Evolutionary conservation across 1,284 basidiomycete species (phyloP).

Genomic region (Stereum hirsutum): DNA sequence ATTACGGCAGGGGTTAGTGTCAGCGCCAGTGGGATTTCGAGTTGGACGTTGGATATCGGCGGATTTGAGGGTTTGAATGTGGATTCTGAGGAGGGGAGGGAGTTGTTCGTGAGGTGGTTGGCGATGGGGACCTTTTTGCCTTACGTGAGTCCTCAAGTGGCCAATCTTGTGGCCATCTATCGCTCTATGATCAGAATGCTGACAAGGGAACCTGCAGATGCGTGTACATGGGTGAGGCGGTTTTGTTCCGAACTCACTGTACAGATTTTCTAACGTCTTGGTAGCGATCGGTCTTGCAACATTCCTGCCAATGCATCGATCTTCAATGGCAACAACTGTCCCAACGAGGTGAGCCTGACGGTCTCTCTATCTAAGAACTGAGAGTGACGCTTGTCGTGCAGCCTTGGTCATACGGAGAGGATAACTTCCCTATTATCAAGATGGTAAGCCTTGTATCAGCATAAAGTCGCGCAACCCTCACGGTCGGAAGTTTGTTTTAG

Average conservation of each 20-base stretch:
- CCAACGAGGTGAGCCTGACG: slow-evolving; percentile 22
- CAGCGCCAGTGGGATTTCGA: slow-evolving; percentile 28
- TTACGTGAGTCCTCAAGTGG: slow-evolving; percentile 20
- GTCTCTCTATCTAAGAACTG: not conserved
- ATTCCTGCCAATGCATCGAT: slow-evolving; percentile 17
- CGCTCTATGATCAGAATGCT: no score
- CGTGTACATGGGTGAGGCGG: slow-evolving; percentile 27
- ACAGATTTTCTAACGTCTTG: not conserved
- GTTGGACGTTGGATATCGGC: slow-evolving; percentile 33
- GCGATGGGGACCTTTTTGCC: slow-evolving; percentile 31
- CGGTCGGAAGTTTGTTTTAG: slow-evolving; percentile 16
- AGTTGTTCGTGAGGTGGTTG: slow-evolving; percentile 31
- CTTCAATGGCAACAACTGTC: slow-evolving; percentile 25
- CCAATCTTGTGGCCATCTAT: no score
- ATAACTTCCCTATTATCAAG: slow-evolving; percentile 29
- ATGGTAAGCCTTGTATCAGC: slow-evolving; percentile 15
- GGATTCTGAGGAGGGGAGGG: slow-evolving; percentile 24
- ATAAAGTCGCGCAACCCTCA: no score
- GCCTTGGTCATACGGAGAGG: slow-evolving; percentile 32
- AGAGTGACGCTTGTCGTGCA: slow-evolving; percentile 5
- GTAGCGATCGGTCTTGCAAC: slow-evolving; percentile 23
- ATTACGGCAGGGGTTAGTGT: slow-evolving; percentile 28
- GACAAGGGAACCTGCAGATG: slow-evolving; percentile 20
- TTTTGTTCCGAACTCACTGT: not conserved
- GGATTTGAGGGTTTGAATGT: slow-evolving; percentile 29